Conservation (phyloP, 2,329 filamentous ascomycete genomes). For the Arthrobotrys sinensis region DNA sequence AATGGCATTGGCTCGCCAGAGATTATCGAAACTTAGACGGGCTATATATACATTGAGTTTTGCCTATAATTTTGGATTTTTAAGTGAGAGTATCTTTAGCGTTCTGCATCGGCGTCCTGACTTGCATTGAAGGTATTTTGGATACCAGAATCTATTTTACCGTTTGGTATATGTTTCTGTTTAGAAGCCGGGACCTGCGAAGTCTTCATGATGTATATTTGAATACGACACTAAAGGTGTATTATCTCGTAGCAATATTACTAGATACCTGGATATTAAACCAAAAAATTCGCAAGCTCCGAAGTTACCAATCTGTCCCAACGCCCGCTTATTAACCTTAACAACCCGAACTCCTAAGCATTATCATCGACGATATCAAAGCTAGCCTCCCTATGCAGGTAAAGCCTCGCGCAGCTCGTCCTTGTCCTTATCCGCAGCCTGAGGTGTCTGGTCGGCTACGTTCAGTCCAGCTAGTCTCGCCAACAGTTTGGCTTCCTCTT, state of each 20-base stretch:
- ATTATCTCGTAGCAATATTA: background rate
- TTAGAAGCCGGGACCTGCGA: no score
- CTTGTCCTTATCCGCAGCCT: constrained; percentile 24
- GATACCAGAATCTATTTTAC: background rate
- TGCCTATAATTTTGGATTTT: background rate
- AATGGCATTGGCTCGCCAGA: constrained; percentile 49
- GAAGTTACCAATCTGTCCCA: constrained; percentile 38
- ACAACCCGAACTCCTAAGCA: constrained; percentile 41
- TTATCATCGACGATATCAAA: background rate
- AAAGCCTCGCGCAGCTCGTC: constrained; percentile 64
- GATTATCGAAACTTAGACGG: constrained; percentile 33
- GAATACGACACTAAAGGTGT: background rate
- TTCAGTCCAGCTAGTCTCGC: constrained; percentile 65
- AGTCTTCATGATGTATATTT: background rate
- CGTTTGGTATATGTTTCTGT: background rate
- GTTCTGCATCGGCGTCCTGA: constrained; percentile 13
- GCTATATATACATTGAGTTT: background rate
- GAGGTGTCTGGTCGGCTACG: constrained; percentile 35
- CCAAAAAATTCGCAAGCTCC: constrained; percentile 11
- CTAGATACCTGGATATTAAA: constrained; percentile 10
- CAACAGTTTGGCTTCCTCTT: constrained; percentile 69
- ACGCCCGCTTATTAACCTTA: constrained; percentile 38
- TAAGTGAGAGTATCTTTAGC: constrained; percentile 44
- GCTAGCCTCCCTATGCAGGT: constrained; percentile 24
- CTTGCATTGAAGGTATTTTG: constrained; percentile 13